phyloP scores from a whole-genome alignment of 306 rosid genomes.

The Ormosia emarginata region DNA sequence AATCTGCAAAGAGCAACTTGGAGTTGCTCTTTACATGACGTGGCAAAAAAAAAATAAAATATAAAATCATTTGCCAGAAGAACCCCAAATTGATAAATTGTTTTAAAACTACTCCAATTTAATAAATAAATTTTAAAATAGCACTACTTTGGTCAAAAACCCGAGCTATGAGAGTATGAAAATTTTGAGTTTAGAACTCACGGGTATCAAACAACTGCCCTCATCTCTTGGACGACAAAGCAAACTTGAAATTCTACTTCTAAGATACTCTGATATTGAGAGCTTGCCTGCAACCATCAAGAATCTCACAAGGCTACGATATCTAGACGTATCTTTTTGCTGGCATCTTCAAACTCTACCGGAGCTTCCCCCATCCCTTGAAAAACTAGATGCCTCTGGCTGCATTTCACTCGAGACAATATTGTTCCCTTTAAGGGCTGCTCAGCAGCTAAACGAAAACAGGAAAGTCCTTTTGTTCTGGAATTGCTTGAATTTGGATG shows the following conservation, averaged over 20 bases:
- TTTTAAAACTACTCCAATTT: too few relatives aligned
- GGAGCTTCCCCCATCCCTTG: neutral
- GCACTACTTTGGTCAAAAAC: too few relatives aligned
- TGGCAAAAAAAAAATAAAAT: too few relatives aligned
- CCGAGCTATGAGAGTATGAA: too few relatives aligned
- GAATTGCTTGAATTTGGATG: neutral
- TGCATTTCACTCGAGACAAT: conserved; percentile 8
- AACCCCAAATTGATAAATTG: too few relatives aligned
- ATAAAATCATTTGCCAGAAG: too few relatives aligned
- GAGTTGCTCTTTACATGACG: too few relatives aligned
- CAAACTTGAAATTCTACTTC: too few relatives aligned
- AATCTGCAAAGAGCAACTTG: too few relatives aligned
- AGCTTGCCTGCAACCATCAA: neutral
- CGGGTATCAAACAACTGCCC: neutral
- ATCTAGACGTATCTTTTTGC: neutral
- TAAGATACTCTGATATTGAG: neutral
- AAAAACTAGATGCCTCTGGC: neutral
- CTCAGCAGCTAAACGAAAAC: neutral
- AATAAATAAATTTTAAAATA: too few relatives aligned
- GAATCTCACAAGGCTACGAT: neutral
- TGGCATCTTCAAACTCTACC: neutral
- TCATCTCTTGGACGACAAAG: neutral
- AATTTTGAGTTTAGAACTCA: neutral
- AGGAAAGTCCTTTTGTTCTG: neutral
- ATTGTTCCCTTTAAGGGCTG: neutral